Conservation (phyloP, 108 stramenopile species). For the Cyclotella atomus region DNA sequence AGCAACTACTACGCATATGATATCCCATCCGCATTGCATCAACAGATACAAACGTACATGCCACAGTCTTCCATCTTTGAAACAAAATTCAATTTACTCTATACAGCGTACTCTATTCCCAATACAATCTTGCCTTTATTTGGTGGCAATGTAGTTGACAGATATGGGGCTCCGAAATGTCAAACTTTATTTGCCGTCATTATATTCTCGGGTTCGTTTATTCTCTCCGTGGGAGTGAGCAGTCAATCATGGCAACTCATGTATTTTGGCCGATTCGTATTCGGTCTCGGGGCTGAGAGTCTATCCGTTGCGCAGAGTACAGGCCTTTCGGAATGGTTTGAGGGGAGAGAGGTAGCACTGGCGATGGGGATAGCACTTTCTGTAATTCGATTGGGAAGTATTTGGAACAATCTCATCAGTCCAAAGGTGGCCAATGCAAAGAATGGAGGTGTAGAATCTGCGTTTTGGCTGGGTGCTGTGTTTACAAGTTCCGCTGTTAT, state of each 20-base stretch:
- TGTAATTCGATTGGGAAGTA: conserved; percentile 57
- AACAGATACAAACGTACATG: conserved; percentile 50
- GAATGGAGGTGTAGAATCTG: conserved; percentile 18
- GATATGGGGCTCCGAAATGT: conserved; percentile 34
- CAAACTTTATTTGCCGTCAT: conserved; percentile 39
- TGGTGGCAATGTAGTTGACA: conserved; percentile 63
- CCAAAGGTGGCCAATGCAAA: conserved; percentile 52
- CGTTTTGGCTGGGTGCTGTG: conserved; percentile 56
- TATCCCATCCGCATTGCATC: conserved; percentile 49
- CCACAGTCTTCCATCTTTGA: conserved; percentile 31
- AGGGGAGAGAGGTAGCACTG: conserved; percentile 61
- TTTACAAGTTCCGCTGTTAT: conserved; percentile 29
- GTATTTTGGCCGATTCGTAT: conserved; percentile 61
- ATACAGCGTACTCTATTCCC: conserved; percentile 69
- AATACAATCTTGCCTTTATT: conserved; percentile 68
- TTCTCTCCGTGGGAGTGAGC: conserved; percentile 56
- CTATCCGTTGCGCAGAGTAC: conserved; percentile 64
- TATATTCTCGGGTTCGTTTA: conserved; percentile 46
- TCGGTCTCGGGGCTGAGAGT: conserved; percentile 69
- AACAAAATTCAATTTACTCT: conserved; percentile 59
- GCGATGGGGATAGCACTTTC: conserved; percentile 65
- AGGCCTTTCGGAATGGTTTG: conserved; percentile 68
- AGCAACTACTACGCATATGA: conserved; percentile 36
- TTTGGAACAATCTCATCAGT: conserved; percentile 59
- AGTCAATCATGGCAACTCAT: conserved; percentile 53